Percentiles rank a stretch among this genome's conserved stretches.
Evolutionary conservation across 345 rosid species (phyloP).

Genomic region (Gossypium ekmanianum): DNA sequence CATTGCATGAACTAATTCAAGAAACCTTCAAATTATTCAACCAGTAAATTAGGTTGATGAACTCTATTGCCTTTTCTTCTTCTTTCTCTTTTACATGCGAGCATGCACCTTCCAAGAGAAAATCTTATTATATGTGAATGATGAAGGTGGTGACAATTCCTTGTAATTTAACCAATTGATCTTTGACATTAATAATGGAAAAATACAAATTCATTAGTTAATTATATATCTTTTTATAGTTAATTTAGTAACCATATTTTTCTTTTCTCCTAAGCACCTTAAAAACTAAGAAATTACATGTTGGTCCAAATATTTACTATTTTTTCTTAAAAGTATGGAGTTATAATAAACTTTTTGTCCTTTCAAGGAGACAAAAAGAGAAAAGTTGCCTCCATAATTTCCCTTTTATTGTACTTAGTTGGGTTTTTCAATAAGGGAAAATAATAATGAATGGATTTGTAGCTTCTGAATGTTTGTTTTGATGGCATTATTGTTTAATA

Average conservation of each 20-base stretch:
- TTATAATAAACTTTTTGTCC: no score
- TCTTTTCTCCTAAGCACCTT: neutral
- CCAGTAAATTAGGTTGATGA: no score
- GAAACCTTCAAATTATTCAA: neutral
- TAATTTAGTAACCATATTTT: neutral
- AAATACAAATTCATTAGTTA: no score
- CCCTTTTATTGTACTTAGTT: neutral
- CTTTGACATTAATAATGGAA: no score
- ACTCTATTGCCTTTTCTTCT: no score
- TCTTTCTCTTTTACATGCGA: neutral
- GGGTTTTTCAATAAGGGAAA: neutral
- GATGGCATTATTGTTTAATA: neutral
- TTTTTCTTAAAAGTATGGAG: no score
- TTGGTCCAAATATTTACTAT: neutral
- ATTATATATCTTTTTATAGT: no score
- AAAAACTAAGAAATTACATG: neutral
- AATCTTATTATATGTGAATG: neutral
- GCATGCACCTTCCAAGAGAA: neutral
- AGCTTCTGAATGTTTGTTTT: slow-evolving; percentile 2
- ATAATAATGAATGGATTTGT: neutral
- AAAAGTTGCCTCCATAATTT: neutral
- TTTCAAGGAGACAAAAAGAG: neutral
- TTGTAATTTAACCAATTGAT: no score
- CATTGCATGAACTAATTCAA: neutral
- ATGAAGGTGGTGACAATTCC: neutral